Base-by-base conservation (phyloP, 2,329 filamentous ascomycete species). In the Tolypocladium ovalisporum region DNA sequence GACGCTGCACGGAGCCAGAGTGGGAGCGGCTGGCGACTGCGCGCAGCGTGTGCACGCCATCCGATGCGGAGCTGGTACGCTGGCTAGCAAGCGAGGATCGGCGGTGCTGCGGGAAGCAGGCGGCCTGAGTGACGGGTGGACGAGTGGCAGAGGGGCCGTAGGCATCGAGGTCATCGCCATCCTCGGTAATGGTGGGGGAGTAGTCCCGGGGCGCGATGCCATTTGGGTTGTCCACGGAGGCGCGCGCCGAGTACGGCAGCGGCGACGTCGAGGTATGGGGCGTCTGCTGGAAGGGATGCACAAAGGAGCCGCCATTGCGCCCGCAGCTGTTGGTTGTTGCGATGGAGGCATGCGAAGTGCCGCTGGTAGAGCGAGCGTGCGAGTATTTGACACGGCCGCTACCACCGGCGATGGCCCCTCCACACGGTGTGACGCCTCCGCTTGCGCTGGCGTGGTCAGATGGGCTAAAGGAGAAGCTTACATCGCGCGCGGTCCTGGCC, bases 231-330 rank as follows among this genome's bases (percentile, higher is more conserved):
- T 79, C 79, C 55, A 82, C 72, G 2, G 79, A 81, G 19, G 77
- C 74, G 49, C 80, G 69, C 9, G 81, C 22, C 37, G 37, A 82
- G 67, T 83, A 84, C 29, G 80, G 79, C 59, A 84, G 65, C 10
- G 82, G 81, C 54, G 83, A 81, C 59, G 82, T 84, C 52, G 81
- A 79, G 1, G 81, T 81, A 44, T 81, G 77, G 36, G 84, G 84
- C 10, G 76, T 84, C 70, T 86, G 84, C 66, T 85, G 82, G 62
- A 85, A 86, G 32, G 84, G 83, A 65, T 86, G 84, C 24, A 85
- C 76, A 65, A 86, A 86, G 36, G 75, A 70, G 58, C 75, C 75
- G 58, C 72, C 73, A 58, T 79, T 75, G 56, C 71, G 60, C 6
- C 35, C 59, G 54, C 70, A 76, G 63, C 81, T 84, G 60, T 74